Base-by-base conservation (phyloP, 371 early-diverging fungal species). In the Lichtheimia hyalospora region DNA sequence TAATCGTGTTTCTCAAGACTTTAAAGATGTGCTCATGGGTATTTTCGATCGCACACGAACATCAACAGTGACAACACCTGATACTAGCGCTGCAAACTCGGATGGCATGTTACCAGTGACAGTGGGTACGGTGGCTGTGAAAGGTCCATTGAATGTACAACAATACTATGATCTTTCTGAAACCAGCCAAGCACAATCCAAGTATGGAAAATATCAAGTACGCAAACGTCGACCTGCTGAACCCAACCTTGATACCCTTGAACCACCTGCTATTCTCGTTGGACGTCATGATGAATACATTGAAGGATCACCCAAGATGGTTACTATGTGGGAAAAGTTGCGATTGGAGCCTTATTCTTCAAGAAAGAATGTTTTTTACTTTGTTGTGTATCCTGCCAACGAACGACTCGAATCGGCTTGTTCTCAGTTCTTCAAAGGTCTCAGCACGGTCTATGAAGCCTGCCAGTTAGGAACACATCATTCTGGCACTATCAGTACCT, bases 151-250 rank as follows among this genome's bases (percentile, higher is more conserved):
- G 20, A 77, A 66, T 41, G 62, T 81, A n/a, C 78, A 81, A 62
- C 69, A 83, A 59, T 80, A 83, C 57, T 73, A 79, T 66, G 73
- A 70, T 41, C 41, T 80, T 39, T 49, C 79, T 64, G 86, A 86
- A 60, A 71, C 75, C 0, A 84, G 78, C 50, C 84, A 78, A 70
- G 75, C 78, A 27, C 83, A 84, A 15, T 74, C 80, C 18, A 86
- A 86, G 59, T 86, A 86, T 54, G 84, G 86, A 7, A 86, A 86
- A 63, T 86, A 82, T 54, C 83, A 83, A 66, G 83, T 86, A 14
- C 84, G 84, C 46, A 84, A 84, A 59, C 74, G 81, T 39, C 72
- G 83, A 34, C 82, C 84, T 0, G 79, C 79, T 0, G 85, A 85
- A 44, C 84, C 86, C 0, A 77, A 80, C 23, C 63, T 84, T 3